Evolutionary conservation across 257 asterid species (phyloP), one percentile per base, ranked within the genome.

Genomic region (Nicotiana tabacum): DNA sequence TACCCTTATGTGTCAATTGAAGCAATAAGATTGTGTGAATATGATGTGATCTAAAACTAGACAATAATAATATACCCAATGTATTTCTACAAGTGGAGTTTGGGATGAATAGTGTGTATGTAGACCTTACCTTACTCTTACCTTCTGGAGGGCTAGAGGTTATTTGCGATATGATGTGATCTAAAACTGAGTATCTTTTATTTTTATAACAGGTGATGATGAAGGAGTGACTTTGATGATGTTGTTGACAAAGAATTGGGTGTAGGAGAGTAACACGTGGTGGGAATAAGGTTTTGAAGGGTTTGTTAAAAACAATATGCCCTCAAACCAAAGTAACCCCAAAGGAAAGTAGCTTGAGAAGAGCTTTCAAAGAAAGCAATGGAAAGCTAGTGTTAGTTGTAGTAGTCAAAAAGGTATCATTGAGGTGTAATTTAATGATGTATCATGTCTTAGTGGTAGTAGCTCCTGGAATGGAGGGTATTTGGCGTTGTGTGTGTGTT

Each of bases 251-350:
- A 87, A 90, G 87, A 15, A 39, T 43, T 39, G 78, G 21, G 35
- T 7, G 48, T 70, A 70, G 58, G 35, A 70, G 57, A 69, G 57
- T 78, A 39, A 70, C 58, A 43, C 58, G 1, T 43, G 78, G 78
- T 43, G 94, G 92, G 91, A 90, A 84, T 86, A 83, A 90, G 98
- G 87, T 90, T 89, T 84, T 87, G 96, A 85, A 95, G 92, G 92
- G 90, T 87, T 82, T 87, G 60, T 72, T 46, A 72, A 88, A 81
- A 89, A 87, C 83, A 87, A 82, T 85, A 88, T 90, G 91, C 78
- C 60, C 90, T 85, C 86, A 89, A 89, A 91, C 96, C 78, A 87
- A 43, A 89, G 90, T 89, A 72, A 72, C 48, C 78, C 78, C 78
- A 43, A 43, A 46, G 33, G 77, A 82, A 86, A 88, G 89, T 58